phyloP scores from a whole-genome alignment of 345 rosid species.

The Trapa bicornis region DNA sequence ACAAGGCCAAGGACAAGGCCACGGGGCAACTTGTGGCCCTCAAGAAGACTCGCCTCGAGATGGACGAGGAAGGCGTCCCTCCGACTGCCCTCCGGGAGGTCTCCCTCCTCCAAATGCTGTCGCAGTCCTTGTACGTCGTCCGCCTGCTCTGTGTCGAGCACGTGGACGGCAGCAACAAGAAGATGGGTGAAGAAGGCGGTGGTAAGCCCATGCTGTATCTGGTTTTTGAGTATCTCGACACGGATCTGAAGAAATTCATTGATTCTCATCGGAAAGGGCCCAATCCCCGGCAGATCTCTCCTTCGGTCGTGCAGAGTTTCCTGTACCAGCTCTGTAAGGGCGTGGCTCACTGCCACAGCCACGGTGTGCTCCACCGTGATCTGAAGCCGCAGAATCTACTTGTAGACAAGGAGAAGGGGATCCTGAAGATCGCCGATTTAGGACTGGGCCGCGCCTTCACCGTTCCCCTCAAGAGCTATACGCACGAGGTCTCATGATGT shows the following conservation, averaged over 20 bases:
- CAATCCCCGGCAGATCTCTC: conserved; percentile 52
- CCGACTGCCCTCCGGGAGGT: conserved; percentile 95
- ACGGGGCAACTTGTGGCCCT: conserved; percentile 80
- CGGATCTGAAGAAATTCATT: conserved; percentile 84
- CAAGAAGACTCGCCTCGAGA: conserved; percentile 81
- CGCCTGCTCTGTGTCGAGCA: conserved; percentile 88
- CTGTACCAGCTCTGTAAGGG: conserved; percentile 89
- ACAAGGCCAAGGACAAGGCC: conserved; percentile 75
- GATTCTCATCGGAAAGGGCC: conserved; percentile 70
- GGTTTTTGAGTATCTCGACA: conserved; percentile 85
- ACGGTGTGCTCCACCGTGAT: conserved; percentile 88
- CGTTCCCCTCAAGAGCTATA: conserved; percentile 80
- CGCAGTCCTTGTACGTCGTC: conserved; percentile 76
- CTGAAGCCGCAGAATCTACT: conserved; percentile 88
- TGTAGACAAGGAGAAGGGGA: conserved; percentile 68
- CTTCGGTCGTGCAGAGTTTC: conserved; percentile 52
- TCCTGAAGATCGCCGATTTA: conserved; percentile 80
- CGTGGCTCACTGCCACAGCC: conserved; percentile 88
- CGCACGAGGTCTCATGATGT: conserved; percentile 40
- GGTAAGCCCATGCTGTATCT: conserved; percentile 66
- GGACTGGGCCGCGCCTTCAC: conserved; percentile 90
- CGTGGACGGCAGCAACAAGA: conserved; percentile 29
- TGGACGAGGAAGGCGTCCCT: conserved; percentile 96
- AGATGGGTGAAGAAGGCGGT: conserved; percentile 6
- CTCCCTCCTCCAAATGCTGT: conserved; percentile 84